Evolutionary conservation across 768 basidiomycete species (phyloP), one percentile per base, ranked within the genome.

Genomic region (Hygrophorus pudorinus): DNA sequence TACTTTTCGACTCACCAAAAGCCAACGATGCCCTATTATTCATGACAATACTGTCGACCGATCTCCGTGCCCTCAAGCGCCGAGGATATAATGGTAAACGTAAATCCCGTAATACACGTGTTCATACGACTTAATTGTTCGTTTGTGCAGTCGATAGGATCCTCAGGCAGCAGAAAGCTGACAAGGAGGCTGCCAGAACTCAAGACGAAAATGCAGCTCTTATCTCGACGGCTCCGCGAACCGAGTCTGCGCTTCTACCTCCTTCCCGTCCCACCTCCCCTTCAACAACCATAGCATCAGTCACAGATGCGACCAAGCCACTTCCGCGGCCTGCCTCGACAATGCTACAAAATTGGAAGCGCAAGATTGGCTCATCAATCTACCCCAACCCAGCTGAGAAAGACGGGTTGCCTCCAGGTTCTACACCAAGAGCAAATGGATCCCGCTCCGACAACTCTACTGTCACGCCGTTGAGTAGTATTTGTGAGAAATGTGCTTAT

Each of bases 31-130:
- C 86, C 0, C 68, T 99, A 5, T 59, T 98, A 6, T 83, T 98
- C 52, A 86, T 89, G 77, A 96, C 92, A 0, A 89, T 99, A 42
- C 71, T 99, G 13, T 89, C 90, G 0, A 97, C 93, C 0, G 89
- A 93, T 51, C 63, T 97, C 32, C 75, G 78, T 47, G 79, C 88
- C 2, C 60, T 96, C 49, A 82, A 80, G 54, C 68, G 90, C 31
- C 70, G 90, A 50, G 92, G 90, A 4, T 93, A 89, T 57, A 89
- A 91, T 53, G 83, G 87, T 85, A 51, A 3, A 34, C 14, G 9
- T n/a, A 9, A 9, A 3, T 8, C n/a, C 34, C n/a, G 34, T n/a
- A 35, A 12, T 39, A 13, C 20, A 39, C 14, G 14, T 13, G 38
- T 16, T 21, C 20, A 16, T 39, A 21, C 5, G n/a, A 5, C n/a